Base-by-base conservation (phyloP, 495 filamentous ascomycete genomes). In the Penicillium goetzii region DNA sequence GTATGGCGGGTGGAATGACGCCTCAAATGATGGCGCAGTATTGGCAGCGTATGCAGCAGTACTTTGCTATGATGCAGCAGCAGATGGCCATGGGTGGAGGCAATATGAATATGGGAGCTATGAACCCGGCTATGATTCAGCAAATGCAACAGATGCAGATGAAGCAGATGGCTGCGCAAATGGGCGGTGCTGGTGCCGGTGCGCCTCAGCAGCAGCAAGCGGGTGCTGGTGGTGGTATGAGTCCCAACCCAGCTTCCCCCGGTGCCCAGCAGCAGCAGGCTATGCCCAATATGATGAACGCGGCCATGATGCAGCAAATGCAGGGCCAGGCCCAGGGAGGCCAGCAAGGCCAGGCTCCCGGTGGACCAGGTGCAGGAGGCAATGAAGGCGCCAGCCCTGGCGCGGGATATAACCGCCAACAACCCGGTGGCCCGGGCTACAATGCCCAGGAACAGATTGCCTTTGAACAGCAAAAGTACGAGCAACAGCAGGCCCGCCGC, bases 11-110 rank as follows among this genome's bases (percentile, higher is more conserved):
- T 47, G 89, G 89, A 33, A 92, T 98, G 87, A 93, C 90, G 10
- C 95, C 95, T 0, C 92, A 96, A 70, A 86, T 97, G 85, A 97
- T 99, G 93, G 95, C 95, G 2, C 92, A 97, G 76, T 97, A 97
- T 77, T 92, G 93, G 86, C 91, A 96, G 72, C 87, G 93, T 26
- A 96, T 99, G 92, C 96, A 99, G 74, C 90, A 96, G 73, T 97
- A 97, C 74, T 92, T 99, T 74, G 81, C 85, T 30, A 87, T 96
- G 82, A 96, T 97, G 92, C 93, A 97, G 76, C 91, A 95, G 74
- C 79, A 86, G 63, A 86, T 88, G 81, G 80, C 78, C 10, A 80
- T 81, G 56, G 72, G 52, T 3, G 52, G 52, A 9, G 52, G 52
- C 1, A 19, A 55, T 54, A 89, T 90, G 86, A 84, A 80, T 33